phyloP scores from a whole-genome alignment of 2,329 filamentous ascomycete genomes.

The Sphaceloma murrayae region DNA sequence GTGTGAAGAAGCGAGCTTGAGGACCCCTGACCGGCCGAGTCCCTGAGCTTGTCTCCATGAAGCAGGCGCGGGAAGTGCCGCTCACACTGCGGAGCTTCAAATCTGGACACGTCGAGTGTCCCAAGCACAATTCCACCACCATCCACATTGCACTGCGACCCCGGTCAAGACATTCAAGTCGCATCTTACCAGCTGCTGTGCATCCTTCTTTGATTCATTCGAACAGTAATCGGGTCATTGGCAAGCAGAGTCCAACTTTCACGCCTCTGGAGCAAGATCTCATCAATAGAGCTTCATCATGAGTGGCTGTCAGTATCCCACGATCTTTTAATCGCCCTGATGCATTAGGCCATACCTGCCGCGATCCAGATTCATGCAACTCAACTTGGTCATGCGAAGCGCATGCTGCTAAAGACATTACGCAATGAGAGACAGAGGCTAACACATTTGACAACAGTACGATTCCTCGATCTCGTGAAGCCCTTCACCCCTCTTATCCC shows the following conservation, averaged over 20 bases:
- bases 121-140: slow-evolving; percentile 11
- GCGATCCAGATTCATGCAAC: slow-evolving; percentile 21
- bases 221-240: slow-evolving; percentile 10
- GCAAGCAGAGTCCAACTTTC: slow-evolving; percentile 9
- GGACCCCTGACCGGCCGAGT: slow-evolving; percentile 10
- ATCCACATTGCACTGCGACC: slow-evolving; percentile 10
- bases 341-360: background rate
- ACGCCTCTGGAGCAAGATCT: slow-evolving; percentile 16
- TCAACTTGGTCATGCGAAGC: too few relatives aligned
- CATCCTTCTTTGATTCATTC: slow-evolving; percentile 3
- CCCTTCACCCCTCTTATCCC: slow-evolving; percentile 98
- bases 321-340: background rate
- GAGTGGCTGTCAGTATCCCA: slow-evolving; percentile 47
- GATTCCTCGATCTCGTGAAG: slow-evolving; percentile 99
- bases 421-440: too few relatives aligned
- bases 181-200: slow-evolving; percentile 23
- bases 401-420: too few relatives aligned
- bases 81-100: slow-evolving; percentile 16
- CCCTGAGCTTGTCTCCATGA: slow-evolving; percentile 17
- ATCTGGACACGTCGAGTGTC: slow-evolving; percentile 12
- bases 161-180: slow-evolving; percentile 9
- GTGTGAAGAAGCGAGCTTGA: too few relatives aligned
- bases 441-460: slow-evolving; percentile 50
- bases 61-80: slow-evolving; percentile 14
- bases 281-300: slow-evolving; percentile 33